Evolutionary conservation across 768 basidiomycete species (phyloP).

Genomic region (Tricholoma terreum): DNA sequence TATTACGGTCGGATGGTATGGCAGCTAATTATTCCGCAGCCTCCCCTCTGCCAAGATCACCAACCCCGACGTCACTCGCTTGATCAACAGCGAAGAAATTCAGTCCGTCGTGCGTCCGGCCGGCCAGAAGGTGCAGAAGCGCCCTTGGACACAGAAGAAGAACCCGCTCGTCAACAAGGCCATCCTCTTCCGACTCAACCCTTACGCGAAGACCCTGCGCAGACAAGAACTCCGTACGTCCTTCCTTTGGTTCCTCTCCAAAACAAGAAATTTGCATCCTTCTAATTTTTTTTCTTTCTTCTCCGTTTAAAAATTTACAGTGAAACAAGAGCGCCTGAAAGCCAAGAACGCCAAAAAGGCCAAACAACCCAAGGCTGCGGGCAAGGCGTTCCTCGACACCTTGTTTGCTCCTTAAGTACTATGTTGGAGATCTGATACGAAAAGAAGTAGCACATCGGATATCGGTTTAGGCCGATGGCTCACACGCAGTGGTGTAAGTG

Average conservation of each 20-base stretch:
- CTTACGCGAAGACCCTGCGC: slow-evolving; percentile 93
- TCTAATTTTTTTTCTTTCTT: slow-evolving; percentile 8
- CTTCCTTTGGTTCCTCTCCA: not conserved
- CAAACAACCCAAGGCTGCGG: slow-evolving; percentile 60
- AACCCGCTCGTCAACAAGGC: slow-evolving; percentile 95
- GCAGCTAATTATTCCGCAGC: slow-evolving; percentile 34
- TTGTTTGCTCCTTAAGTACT: slow-evolving; percentile 81
- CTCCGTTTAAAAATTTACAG: slow-evolving; percentile 31
- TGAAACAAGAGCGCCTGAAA: slow-evolving; percentile 77
- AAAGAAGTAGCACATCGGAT: not conserved
- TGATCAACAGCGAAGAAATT: slow-evolving; percentile 98
- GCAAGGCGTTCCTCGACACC: slow-evolving; percentile 79
- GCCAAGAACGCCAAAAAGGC: slow-evolving; percentile 63
- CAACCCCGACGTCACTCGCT: slow-evolving; percentile 94
- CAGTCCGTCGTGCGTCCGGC: slow-evolving; percentile 94
- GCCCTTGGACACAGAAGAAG: slow-evolving; percentile 99
- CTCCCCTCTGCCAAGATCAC: slow-evolving; percentile 95
- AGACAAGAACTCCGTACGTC: slow-evolving; percentile 83
- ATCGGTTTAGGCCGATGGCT: not conserved
- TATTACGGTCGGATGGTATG: not conserved
- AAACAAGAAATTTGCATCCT: not conserved
- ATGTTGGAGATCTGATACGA: not conserved
- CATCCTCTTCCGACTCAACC: slow-evolving; percentile 95
- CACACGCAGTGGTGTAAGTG: not conserved
- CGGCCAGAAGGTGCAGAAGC: slow-evolving; percentile 79